phyloP scores from a whole-genome alignment of 1,139 yeast genomes.

The Taphrina deformans region DNA sequence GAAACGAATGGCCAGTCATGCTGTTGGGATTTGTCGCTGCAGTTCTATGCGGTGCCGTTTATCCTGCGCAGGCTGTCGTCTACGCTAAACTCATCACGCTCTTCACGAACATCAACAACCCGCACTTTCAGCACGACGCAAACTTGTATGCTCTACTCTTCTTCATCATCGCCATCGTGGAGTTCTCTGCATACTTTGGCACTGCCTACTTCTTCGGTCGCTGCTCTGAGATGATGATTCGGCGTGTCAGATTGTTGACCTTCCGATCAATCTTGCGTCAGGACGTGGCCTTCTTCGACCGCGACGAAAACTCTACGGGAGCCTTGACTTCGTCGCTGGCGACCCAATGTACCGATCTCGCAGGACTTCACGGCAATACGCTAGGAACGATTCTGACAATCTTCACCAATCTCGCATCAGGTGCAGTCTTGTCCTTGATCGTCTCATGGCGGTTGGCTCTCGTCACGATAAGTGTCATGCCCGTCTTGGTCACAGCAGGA shows the following conservation, averaged over 20 bases:
- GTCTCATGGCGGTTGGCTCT: slow-evolving; percentile 63
- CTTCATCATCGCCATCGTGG: slow-evolving; percentile 49
- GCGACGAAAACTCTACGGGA: slow-evolving; percentile 58
- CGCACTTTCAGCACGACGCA: slow-evolving; percentile 46
- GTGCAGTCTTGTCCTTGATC: slow-evolving; percentile 72
- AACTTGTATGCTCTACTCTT: slow-evolving; percentile 47
- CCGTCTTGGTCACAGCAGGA: slow-evolving; percentile 66
- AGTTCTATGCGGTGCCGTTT: slow-evolving; percentile 47
- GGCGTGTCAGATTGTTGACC: slow-evolving; percentile 53
- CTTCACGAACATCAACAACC: slow-evolving; percentile 44
- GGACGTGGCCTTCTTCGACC: slow-evolving; percentile 55
- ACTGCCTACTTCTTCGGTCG: slow-evolving; percentile 44
- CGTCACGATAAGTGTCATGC: slow-evolving; percentile 58
- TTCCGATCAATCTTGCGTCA: slow-evolving; percentile 56
- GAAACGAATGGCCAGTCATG: slow-evolving; percentile 40
- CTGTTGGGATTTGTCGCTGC: slow-evolving; percentile 45
- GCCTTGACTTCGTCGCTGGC: slow-evolving; percentile 56
- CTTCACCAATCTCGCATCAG: slow-evolving; percentile 55
- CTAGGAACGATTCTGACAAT: slow-evolving; percentile 52
- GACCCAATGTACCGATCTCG: slow-evolving; percentile 55
- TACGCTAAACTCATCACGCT: slow-evolving; percentile 48
- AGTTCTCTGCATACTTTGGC: slow-evolving; percentile 43
- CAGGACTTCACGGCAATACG: slow-evolving; percentile 54
- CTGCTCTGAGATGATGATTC: slow-evolving; percentile 50
- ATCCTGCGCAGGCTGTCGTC: slow-evolving; percentile 48